Base-by-base conservation (phyloP, 1,139 yeast genomes). In the Suhomyces bolitotheri region DNA sequence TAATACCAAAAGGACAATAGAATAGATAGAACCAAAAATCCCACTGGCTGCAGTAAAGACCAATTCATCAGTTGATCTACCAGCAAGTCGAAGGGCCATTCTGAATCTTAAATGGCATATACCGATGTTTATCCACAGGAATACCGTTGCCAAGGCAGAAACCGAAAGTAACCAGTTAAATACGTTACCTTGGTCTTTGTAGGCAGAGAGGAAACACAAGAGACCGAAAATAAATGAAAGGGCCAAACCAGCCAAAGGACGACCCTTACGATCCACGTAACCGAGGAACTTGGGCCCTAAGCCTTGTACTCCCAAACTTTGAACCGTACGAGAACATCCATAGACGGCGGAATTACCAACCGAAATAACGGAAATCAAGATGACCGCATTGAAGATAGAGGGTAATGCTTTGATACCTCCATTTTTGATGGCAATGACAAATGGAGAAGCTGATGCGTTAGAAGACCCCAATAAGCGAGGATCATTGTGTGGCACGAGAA, bases 281-380 rank as follows among this genome's bases (percentile, higher is more conserved):
- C 50, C 54, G 43, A 64, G 64, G 12, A 57, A 42, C 19, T 41
- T 38, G 4, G 74, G 74, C 1, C 71, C 73, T 37, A 66, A 54
- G 2, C 67, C 66, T 44, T 67, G 72, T 40, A 64, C 68, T 4
- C 71, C 65, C 38, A 69, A 55, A 7, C 69, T 62, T 29, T 65
- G 62, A 25, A 67, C 50, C 7, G 73, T 67, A 51, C 75, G 58
- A 11, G 73, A 65, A 35, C 66, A 67, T 4, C 74, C 75, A 41
- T 64, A 69, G 11, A 69, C 71, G 3, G 73, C 69, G 3, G 72
- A 64, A 44, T 69, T 69, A 6, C 72, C 74, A 39, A 68, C 68
- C n/a, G 73, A 66, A 26, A 67, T 57, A 28, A 69, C 62, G 6
- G 73, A 56, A 17, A 67, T 60, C 34, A 69, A 52, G 15, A 69